Evolutionary conservation across 805 yeast species (phyloP), one percentile per base, ranked within the genome.

Genomic region (Blastobotrys peoriensis): DNA sequence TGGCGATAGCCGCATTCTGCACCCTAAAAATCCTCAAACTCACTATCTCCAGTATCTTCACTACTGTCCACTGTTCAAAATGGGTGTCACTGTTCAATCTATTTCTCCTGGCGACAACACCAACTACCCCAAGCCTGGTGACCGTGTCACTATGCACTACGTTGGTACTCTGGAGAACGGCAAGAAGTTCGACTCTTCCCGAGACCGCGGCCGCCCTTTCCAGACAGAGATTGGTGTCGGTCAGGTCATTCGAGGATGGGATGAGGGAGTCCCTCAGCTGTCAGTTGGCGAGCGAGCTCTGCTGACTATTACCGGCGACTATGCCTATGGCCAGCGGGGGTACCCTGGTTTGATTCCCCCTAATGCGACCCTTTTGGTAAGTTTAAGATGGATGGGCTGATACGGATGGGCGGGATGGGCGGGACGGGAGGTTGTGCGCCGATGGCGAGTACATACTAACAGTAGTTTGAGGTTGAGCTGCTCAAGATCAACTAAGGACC

Each of bases 271-370:
- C 64, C 96, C 97, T 45, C 80, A 88, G 69, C 75, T 91, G 64
- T 83, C 95, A 43, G 76, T 88, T 41, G 98, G 98, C 60, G 87
- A 93, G 70, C 85, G 83, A 74, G 96, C 97, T 41, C 76, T 83
- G 64, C 74, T 91, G 63, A 87, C 94, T 59, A 87, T 91, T 59
- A 94, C 96, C 59, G 95, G 96, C 54, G 78, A 80, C 59, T 83
- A 86, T 71, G 98, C 94, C 56, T 91, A 91, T 70, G 97, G 97
- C 52, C 76, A 77, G 54, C 81, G 95, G 69, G 98, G 98, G 40
- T 87, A 84, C 81, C 97, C 97, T 57, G 96, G 96, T 57, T 73
- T 87, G 63, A 91, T 91, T 63, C 98, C 98, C 54, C 96, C 96
- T 57, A 87, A 86, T 67, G 94, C 97, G 53, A 89, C 96, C 56